A percentile compares a stretch with the other conserved stretches of the same genome.
phyloP scores from a whole-genome alignment of 2,329 filamentous ascomycete species.

The Phaeosphaeria sp. region DNA sequence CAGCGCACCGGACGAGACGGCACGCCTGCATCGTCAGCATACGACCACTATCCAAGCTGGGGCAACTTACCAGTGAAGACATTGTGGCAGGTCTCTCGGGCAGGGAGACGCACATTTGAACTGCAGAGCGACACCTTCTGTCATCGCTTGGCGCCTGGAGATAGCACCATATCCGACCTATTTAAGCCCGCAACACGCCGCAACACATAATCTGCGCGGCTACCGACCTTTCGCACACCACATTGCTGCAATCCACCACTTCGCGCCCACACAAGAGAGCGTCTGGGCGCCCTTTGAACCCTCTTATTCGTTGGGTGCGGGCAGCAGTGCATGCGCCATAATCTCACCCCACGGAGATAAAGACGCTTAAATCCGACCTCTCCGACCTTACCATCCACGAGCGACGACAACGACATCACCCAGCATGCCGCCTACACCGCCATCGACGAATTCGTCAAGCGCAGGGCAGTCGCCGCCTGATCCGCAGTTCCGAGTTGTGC shows the following conservation, averaged over 20 bases:
- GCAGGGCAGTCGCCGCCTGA: conserved; percentile 84
- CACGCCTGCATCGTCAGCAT: not conserved
- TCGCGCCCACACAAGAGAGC: conserved; percentile 9
- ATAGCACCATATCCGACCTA: conserved; percentile 33
- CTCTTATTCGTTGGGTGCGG: conserved; percentile 5
- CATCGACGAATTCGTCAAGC: conserved; percentile 77
- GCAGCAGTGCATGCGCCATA: conserved; percentile 6
- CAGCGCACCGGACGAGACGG: not conserved
- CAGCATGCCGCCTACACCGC: conserved; percentile 76
- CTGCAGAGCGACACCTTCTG: conserved; percentile 10
- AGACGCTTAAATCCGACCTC: conserved; percentile 21
- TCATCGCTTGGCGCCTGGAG: conserved; percentile 30
- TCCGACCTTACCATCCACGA: conserved; percentile 10
- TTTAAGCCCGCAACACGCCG: conserved; percentile 36
- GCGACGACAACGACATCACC: not conserved
- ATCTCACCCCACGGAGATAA: conserved; percentile 33
- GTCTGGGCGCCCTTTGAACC: conserved; percentile 4
- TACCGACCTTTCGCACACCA: conserved; percentile 22
- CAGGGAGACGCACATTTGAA: conserved; percentile 23
- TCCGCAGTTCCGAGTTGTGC: conserved; percentile 83
- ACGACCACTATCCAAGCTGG: not conserved
- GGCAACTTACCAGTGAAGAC: not conserved
- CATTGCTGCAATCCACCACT: conserved; percentile 10
- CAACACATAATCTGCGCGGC: conserved; percentile 13
- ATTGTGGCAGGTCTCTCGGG: conserved; percentile 5